Conservation (phyloP, 352 stramenopile species). For the Pilasporangium apinafurcum region DNA sequence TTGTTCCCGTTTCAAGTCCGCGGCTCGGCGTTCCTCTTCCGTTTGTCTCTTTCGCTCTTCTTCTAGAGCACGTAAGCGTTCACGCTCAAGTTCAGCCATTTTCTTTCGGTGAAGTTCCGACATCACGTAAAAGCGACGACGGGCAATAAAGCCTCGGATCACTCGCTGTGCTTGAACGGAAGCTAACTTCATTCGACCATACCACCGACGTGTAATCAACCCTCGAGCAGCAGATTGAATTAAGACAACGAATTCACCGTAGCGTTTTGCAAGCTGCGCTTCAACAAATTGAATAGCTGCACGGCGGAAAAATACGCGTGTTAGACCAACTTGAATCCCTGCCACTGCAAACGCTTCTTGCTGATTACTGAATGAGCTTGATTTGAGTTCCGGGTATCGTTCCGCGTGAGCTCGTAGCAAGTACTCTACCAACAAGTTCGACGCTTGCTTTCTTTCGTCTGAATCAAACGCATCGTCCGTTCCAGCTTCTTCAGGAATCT, state of each 20-base stretch:
- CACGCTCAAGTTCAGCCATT: slow-evolving; percentile 25
- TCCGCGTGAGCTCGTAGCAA: slow-evolving; percentile 63
- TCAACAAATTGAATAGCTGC: slow-evolving; percentile 84
- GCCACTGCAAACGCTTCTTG: slow-evolving; percentile 35
- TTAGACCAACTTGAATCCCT: slow-evolving; percentile 74
- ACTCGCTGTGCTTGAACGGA: slow-evolving; percentile 45
- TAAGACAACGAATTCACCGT: slow-evolving; percentile 81
- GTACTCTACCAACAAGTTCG: slow-evolving; percentile 56
- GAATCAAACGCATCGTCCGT: slow-evolving; percentile 47
- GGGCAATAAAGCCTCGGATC: slow-evolving; percentile 62
- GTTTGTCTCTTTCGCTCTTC: slow-evolving; percentile 21
- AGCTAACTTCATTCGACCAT: slow-evolving; percentile 36
- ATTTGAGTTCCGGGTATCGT: slow-evolving; percentile 46
- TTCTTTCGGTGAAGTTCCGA: slow-evolving; percentile 36
- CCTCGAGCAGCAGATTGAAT: slow-evolving; percentile 72
- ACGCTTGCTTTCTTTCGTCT: slow-evolving; percentile 41
- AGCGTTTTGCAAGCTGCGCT: slow-evolving; percentile 78
- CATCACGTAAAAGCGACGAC: slow-evolving; percentile 46
- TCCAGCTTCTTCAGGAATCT: slow-evolving; percentile 47
- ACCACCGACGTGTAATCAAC: slow-evolving; percentile 40
- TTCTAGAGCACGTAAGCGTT: slow-evolving; percentile 29
- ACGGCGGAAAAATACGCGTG: slow-evolving; percentile 79
- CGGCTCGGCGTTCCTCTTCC: slow-evolving; percentile 23
- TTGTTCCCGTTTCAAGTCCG: slow-evolving; percentile 9
- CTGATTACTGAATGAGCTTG: slow-evolving; percentile 27